Percentiles rank a stretch among this genome's conserved stretches.
Conservation (phyloP, 805 yeast genomes). For the Hermanozyma aechmeae region DNA sequence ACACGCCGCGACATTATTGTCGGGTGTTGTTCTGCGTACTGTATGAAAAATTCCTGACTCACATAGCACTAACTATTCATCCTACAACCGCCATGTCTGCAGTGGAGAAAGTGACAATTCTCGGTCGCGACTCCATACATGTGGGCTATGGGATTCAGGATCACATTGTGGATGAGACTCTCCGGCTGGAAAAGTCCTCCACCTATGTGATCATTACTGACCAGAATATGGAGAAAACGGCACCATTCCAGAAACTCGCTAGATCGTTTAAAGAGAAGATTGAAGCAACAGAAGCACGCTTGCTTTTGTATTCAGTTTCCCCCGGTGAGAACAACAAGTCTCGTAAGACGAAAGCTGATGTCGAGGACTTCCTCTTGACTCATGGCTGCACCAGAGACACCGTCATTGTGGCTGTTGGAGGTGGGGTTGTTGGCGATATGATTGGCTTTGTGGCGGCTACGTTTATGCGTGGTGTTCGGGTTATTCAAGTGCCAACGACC, state of each 20-base stretch:
- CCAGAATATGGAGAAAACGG: slow-evolving; percentile 61
- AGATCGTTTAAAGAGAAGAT: slow-evolving; percentile 32
- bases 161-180: slow-evolving; percentile 63
- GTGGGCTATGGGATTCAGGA: slow-evolving; percentile 77
- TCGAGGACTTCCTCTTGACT: slow-evolving; percentile 77
- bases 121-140: slow-evolving; percentile 78
- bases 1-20: too few relatives aligned
- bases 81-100: too few relatives aligned
- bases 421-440: slow-evolving; percentile 99
- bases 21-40: too few relatives aligned
- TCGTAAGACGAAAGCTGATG: slow-evolving; percentile 81
- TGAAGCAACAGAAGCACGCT: slow-evolving; percentile 43
- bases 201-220: slow-evolving; percentile 92
- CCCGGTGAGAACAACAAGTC: slow-evolving; percentile 93
- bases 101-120: slow-evolving; percentile 55
- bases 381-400: slow-evolving; percentile 95
- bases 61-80: too few relatives aligned
- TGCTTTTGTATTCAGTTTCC: slow-evolving; percentile 64
- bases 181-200: slow-evolving; percentile 61
- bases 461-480: slow-evolving; percentile 95
- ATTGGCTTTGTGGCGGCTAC: slow-evolving; percentile 99
- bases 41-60: too few relatives aligned
- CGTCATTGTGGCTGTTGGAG: slow-evolving; percentile 89
- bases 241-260: slow-evolving; percentile 43
- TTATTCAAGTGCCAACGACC: slow-evolving; percentile 90